phyloP scores from a whole-genome alignment of 2,329 filamentous ascomycete genomes.

The Trichothecium sympodiale region DNA sequence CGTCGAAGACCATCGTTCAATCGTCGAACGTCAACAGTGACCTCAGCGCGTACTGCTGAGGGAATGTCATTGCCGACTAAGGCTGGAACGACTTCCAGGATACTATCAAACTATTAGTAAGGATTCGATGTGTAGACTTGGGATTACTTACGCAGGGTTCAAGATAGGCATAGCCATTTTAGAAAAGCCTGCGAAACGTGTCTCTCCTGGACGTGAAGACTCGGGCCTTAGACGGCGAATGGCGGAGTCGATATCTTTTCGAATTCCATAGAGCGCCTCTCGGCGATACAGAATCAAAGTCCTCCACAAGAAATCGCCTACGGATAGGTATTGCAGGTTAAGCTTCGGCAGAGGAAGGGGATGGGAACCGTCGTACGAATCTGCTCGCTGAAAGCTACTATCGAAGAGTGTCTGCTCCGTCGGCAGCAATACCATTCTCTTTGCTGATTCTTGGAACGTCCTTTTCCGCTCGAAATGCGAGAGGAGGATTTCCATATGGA shows the following conservation, averaged over 20 bases:
- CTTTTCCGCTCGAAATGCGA: slow-evolving; percentile 64
- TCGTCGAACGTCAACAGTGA: slow-evolving; percentile 71
- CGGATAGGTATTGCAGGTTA: slow-evolving; percentile 88
- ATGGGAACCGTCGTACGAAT: slow-evolving; percentile 75
- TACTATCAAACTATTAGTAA: slow-evolving; percentile 24
- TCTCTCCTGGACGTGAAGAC: slow-evolving; percentile 50
- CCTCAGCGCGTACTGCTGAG: slow-evolving; percentile 77
- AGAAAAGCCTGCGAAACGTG: slow-evolving; percentile 71
- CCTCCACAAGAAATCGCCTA: slow-evolving; percentile 95
- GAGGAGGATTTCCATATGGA: slow-evolving; percentile 62
- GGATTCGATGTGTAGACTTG: too few relatives aligned
- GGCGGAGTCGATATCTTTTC: slow-evolving; percentile 78
- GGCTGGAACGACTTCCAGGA: slow-evolving; percentile 75
- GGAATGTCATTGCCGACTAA: slow-evolving; percentile 74
- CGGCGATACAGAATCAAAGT: slow-evolving; percentile 80
- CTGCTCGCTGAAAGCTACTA: slow-evolving; percentile 63
- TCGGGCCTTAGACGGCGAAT: slow-evolving; percentile 70
- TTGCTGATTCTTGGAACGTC: slow-evolving; percentile 72
- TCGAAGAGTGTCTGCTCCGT: slow-evolving; percentile 79
- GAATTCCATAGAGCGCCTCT: slow-evolving; percentile 88
- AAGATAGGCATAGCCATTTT: slow-evolving; percentile 84
- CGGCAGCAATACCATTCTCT: slow-evolving; percentile 64
- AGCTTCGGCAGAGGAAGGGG: slow-evolving; percentile 88
- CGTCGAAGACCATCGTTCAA: slow-evolving; percentile 64
- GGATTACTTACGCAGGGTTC: slow-evolving; percentile 57